Evolutionary conservation across 1,139 yeast genomes (phyloP).

Genomic region (Hyphopichia pseudoburtonii): DNA sequence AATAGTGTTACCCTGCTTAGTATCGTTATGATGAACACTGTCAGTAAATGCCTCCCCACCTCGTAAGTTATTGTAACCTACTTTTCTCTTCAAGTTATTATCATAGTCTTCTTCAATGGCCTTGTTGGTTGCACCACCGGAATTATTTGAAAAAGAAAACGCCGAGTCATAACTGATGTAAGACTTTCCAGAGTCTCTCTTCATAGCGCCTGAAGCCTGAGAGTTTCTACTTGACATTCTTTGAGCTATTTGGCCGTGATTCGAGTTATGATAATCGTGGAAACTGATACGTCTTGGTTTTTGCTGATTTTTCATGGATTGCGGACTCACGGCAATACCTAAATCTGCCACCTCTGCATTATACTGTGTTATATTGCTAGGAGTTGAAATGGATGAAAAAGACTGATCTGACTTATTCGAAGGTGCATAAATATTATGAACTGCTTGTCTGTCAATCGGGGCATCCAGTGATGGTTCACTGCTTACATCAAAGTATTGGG

Average conservation of each 20-base stretch:
- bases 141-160: slow-evolving; percentile 37
- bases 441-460: background rate
- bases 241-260: slow-evolving; percentile 3
- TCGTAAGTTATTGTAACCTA: slow-evolving; percentile 38
- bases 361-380: slow-evolving; percentile 42
- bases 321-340: slow-evolving; percentile 48
- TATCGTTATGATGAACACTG: background rate
- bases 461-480: slow-evolving; percentile 19
- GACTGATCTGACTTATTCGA: slow-evolving; percentile 20
- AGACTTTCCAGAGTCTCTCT: slow-evolving; percentile 45
- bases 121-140: slow-evolving; percentile 15
- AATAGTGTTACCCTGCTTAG: background rate
- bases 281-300: slow-evolving; percentile 28
- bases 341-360: slow-evolving; percentile 46
- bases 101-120: slow-evolving; percentile 13
- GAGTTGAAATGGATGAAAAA: slow-evolving; percentile 36
- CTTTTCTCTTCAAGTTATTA: slow-evolving; percentile 32
- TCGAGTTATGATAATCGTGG: slow-evolving; percentile 13
- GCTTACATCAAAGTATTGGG: slow-evolving; percentile 22
- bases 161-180: slow-evolving; percentile 59
- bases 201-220: slow-evolving; percentile 26
- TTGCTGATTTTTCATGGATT: slow-evolving; percentile 21
- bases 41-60: slow-evolving; percentile 4
- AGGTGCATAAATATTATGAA: slow-evolving; percentile 3
- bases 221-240: slow-evolving; percentile 29